Percentiles rank a stretch among this genome's conserved stretches.
phyloP scores from a whole-genome alignment of 1,284 basidiomycete species.

The Leccinum subrobustum region DNA sequence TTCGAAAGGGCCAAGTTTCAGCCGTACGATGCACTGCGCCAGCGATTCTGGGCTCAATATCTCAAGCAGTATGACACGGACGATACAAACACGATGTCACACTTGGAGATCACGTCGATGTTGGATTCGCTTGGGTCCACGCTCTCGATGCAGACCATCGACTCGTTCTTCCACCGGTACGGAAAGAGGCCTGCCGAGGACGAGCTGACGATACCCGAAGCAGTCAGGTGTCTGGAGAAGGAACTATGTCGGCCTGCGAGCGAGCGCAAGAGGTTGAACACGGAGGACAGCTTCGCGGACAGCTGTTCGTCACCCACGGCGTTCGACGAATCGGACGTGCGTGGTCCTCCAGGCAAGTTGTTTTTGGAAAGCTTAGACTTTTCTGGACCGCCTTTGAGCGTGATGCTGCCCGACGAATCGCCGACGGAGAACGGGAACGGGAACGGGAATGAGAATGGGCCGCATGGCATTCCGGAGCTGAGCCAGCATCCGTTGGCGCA shows the following conservation, averaged over 20 bases:
- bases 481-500: slow-evolving; percentile 43
- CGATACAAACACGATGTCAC: slow-evolving; percentile 76
- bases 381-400: slow-evolving; percentile 48
- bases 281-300: slow-evolving; percentile 38
- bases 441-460: background rate
- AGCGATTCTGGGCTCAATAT: slow-evolving; percentile 91
- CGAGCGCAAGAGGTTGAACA: slow-evolving; percentile 64
- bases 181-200: no score
- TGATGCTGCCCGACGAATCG: slow-evolving; percentile 28
- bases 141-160: no score
- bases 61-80: slow-evolving; percentile 91
- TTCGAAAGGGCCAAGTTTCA: slow-evolving; percentile 85
- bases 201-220: slow-evolving; percentile 52
- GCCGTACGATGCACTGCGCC: slow-evolving; percentile 88
- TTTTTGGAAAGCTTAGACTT: slow-evolving; percentile 63
- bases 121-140: slow-evolving; percentile 65
- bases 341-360: slow-evolving; percentile 15
- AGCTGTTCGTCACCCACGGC: slow-evolving; percentile 45
- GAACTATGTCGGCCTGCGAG: slow-evolving; percentile 71
- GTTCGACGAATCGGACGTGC: slow-evolving; percentile 24
- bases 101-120: slow-evolving; percentile 92
- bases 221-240: slow-evolving; percentile 76
- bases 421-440: slow-evolving; percentile 11
- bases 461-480: slow-evolving; percentile 32
- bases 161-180: no score